Conservation (phyloP, 768 basidiomycete species). For the Amanita pseudoporphyria region DNA sequence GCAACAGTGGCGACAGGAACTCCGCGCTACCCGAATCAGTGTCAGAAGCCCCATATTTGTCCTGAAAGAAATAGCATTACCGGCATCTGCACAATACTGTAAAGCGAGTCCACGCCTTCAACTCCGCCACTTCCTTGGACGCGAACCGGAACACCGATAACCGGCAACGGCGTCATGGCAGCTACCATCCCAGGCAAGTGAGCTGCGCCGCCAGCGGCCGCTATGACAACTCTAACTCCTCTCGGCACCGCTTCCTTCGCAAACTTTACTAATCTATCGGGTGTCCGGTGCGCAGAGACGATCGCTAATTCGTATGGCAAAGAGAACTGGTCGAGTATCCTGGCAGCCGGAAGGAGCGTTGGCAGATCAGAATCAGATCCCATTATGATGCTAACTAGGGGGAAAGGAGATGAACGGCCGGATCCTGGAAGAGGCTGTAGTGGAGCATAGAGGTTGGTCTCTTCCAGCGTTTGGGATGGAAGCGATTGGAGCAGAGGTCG, state of each 20-base stretch:
- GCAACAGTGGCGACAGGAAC: conserved; percentile 97
- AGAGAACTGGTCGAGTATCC: conserved; percentile 69
- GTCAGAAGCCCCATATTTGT: background rate
- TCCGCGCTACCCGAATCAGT: conserved; percentile 52
- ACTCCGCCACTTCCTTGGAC: conserved; percentile 48
- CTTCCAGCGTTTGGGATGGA: conserved; percentile 21
- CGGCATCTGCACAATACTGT: conserved; percentile 99
- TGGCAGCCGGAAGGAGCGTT: conserved; percentile 82
- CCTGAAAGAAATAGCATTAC: conserved; percentile 33
- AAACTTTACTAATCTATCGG: conserved; percentile 75
- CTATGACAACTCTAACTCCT: conserved; percentile 72
- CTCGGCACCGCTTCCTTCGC: conserved; percentile 62
- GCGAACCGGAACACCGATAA: conserved; percentile 95
- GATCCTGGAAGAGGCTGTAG: conserved; percentile 29
- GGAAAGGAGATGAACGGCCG: conserved; percentile 53
- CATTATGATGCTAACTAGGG: conserved; percentile 94
- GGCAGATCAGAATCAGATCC: conserved; percentile 98
- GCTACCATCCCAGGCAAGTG: conserved; percentile 99
- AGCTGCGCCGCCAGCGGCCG: conserved; percentile 97
- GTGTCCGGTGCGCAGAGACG: conserved; percentile 94
- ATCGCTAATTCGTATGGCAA: conserved; percentile 92
- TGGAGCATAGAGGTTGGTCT: conserved; percentile 47
- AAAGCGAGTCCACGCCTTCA: conserved; percentile 94
- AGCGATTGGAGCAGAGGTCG: conserved; percentile 41
- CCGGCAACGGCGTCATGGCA: conserved; percentile 84